Base-by-base conservation (phyloP, 2,329 filamentous ascomycete genomes). In the Magnaporthiopsis poae region DNA sequence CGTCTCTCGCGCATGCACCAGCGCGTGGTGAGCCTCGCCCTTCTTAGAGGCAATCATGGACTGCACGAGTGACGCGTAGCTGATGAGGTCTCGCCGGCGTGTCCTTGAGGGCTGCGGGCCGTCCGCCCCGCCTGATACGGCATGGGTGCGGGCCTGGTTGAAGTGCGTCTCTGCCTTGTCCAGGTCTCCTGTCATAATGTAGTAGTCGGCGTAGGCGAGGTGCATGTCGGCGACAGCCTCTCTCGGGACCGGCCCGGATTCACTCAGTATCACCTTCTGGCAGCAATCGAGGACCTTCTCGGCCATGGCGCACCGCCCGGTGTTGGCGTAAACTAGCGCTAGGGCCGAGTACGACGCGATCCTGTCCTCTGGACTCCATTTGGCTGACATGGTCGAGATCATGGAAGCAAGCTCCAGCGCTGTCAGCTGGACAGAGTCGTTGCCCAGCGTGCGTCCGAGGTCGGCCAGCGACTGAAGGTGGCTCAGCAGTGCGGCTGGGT, bases 141-240 rank as follows among this genome's bases (percentile, higher is more conserved):
- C 64, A 52, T 31, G 21, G 27, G 27, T 31, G 0, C 61, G 64
- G 11, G 64, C 64, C 52, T 65, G 60, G n/a, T 65, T 62, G 35
- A 65, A 65, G 36, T 65, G 64, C 15, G 33, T 21, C 59, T 65
- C 64, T n/a, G 85, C 89, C 76, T 89, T 87, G 12, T 87, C 82
- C 21, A 85, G 77, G 64, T 87, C 86, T 12, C 89, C 89, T 15
- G 88, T 83, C 1, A 85, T 84, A 25, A 93, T 79, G 35, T 88
- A 81, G 74, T 92, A 92, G 74, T 96, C 91, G 0, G 90, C 88
- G 68, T 88, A 87, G 0, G 87, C 86, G 8, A 96, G 77, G 69
- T 92, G 84, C 74, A 89, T 89, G 21, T 77, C 76, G 12, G 80
- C 80, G 27, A 80, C 69, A 7, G 79, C 75, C 25, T 81, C 78